Evolutionary conservation across 345 rosid genomes (phyloP).

Genomic region (Aquilaria yunnanensis): DNA sequence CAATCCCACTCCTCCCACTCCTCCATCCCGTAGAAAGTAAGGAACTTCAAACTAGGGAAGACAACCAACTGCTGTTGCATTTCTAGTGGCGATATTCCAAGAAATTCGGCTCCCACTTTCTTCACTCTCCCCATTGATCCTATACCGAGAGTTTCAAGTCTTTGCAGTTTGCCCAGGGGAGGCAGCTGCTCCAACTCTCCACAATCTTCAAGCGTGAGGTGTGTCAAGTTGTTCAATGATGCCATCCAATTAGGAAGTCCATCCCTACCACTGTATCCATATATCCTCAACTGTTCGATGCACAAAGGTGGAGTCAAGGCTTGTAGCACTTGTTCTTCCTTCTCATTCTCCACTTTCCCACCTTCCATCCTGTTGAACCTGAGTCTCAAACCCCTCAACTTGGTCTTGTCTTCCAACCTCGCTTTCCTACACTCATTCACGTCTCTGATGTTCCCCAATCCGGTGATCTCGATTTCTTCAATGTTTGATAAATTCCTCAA

Average conservation of each 20-base stretch:
- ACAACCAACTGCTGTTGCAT: not conserved
- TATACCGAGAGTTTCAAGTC: conserved; percentile 12
- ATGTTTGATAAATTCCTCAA: conserved; percentile 2
- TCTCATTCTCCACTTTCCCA: too few species aligned
- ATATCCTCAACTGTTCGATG: not conserved
- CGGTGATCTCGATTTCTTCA: not conserved
- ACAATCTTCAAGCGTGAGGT: not conserved
- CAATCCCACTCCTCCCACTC: too few species aligned
- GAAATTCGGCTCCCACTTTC: conserved; percentile 8
- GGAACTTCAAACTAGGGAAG: conserved; percentile 12
- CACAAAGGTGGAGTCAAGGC: conserved; percentile 9
- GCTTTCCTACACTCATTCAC: conserved; percentile 5
- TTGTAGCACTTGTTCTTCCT: conserved; percentile 1
- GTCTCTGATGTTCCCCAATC: conserved; percentile 3
- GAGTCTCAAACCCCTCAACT: not conserved
- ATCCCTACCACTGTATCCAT: not conserved
- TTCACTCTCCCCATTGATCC: not conserved
- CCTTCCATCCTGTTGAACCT: not conserved
- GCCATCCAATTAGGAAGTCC: conserved; percentile 7
- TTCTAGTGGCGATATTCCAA: not conserved
- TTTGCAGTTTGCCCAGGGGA: conserved; percentile 9
- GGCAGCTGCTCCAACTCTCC: conserved; percentile 3
- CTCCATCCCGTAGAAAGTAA: not conserved
- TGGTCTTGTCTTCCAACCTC: not conserved
- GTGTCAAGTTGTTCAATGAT: conserved; percentile 6